phyloP scores from a whole-genome alignment of 2,329 filamentous ascomycete genomes.

The Biscogniauxia sp. region DNA sequence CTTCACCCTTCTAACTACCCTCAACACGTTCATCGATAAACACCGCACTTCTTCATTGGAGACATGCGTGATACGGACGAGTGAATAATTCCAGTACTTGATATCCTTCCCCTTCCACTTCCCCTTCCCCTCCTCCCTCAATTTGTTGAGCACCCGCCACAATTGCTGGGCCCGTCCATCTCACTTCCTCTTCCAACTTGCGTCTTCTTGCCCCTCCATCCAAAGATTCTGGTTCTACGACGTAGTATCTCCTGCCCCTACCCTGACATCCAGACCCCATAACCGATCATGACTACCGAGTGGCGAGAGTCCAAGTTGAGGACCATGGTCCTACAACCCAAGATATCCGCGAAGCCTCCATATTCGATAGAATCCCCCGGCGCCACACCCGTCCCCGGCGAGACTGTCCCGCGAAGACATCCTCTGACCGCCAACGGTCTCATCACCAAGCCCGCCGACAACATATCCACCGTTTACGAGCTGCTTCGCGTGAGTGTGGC shows the following conservation, averaged over 20 bases:
- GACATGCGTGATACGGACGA: background rate
- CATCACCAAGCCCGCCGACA: slow-evolving; percentile 56
- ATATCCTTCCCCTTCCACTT: background rate
- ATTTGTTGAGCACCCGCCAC: too few relatives aligned
- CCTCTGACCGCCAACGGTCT: slow-evolving; percentile 61
- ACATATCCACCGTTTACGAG: slow-evolving; percentile 72
- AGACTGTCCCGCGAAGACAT: slow-evolving; percentile 72
- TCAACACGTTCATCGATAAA: background rate
- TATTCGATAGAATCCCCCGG: slow-evolving; percentile 68
- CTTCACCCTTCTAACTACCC: background rate
- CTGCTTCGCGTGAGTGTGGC: slow-evolving; percentile 66
- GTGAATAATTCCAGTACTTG: background rate
- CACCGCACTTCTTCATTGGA: background rate
- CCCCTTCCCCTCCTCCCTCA: background rate
- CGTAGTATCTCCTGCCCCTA: too few relatives aligned
- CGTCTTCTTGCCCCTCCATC: background rate
- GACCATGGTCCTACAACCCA: slow-evolving; percentile 35
- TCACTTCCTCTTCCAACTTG: background rate
- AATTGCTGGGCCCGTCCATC: background rate
- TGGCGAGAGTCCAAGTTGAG: slow-evolving; percentile 33
- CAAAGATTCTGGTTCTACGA: too few relatives aligned
- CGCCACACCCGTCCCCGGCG: slow-evolving; percentile 62
- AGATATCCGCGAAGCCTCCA: slow-evolving; percentile 58
- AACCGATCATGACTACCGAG: slow-evolving; percentile 25
- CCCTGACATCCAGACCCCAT: background rate